A percentile compares a stretch with the other conserved stretches of the same genome.
Evolutionary conservation across 495 filamentous ascomycete genomes (phyloP).

Genomic region (Niebla homalea): DNA sequence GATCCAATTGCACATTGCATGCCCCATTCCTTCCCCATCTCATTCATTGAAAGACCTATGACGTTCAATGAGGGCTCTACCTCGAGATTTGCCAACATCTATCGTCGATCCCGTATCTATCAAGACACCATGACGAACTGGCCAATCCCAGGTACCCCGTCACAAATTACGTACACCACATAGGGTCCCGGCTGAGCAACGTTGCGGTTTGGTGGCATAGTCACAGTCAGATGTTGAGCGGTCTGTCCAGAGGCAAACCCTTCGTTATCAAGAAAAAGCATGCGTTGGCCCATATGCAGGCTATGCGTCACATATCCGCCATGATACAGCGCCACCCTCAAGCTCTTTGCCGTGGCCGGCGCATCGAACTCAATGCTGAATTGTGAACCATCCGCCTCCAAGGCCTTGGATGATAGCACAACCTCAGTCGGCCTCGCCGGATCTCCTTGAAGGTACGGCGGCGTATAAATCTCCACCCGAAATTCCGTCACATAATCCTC

Average conservation of each 20-base stretch:
- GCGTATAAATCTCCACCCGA: slow-evolving; percentile 47
- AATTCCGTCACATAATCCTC: slow-evolving; percentile 41
- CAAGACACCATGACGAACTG: slow-evolving; percentile 32
- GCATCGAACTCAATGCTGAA: slow-evolving; percentile 37
- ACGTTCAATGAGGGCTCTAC: too few relatives aligned
- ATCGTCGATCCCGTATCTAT: not conserved
- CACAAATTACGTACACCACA: slow-evolving; percentile 45
- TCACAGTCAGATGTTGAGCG: slow-evolving; percentile 35
- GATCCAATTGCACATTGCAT: too few relatives aligned
- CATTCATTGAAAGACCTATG: too few relatives aligned
- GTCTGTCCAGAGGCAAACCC: slow-evolving; percentile 31
- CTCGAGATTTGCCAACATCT: too few relatives aligned
- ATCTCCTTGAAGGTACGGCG: slow-evolving; percentile 45
- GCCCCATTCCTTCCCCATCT: too few relatives aligned
- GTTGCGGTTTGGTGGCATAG: slow-evolving; percentile 40
- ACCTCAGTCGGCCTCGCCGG: slow-evolving; percentile 36
- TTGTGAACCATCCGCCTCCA: slow-evolving; percentile 29
- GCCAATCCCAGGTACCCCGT: slow-evolving; percentile 45
- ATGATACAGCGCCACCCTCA: slow-evolving; percentile 42
- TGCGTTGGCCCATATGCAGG: slow-evolving; percentile 51
- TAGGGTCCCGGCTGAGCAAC: slow-evolving; percentile 47
- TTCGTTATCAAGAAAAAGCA: slow-evolving; percentile 40
- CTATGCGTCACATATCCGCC: slow-evolving; percentile 50
- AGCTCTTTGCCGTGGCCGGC: slow-evolving; percentile 23
- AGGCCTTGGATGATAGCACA: slow-evolving; percentile 23